These are phyloP conservation scores for Botrytis squamosa DNA, from an alignment of 2,329 filamentous ascomycete genomes.

Conservation along the genomic window DNA sequence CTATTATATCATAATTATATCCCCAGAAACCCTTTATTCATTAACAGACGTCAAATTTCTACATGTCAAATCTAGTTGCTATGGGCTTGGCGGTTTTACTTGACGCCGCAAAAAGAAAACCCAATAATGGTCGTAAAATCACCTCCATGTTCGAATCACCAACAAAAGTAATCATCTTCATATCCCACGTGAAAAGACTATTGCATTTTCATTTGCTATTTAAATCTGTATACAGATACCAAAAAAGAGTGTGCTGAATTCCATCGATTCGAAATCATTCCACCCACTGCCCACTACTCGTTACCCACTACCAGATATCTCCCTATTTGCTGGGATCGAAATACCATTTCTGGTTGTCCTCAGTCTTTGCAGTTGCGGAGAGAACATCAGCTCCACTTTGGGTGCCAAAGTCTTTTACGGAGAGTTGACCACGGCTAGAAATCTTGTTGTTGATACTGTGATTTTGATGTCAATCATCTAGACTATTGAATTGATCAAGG, in stretches of 20 bases:
- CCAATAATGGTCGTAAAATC: too few relatives aligned
- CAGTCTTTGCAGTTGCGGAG: neutral
- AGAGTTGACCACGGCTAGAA: neutral
- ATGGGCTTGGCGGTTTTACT: too few relatives aligned
- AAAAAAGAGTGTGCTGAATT: neutral
- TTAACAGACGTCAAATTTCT: too few relatives aligned
- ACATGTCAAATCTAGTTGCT: too few relatives aligned
- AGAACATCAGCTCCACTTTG: neutral
- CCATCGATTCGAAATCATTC: neutral
- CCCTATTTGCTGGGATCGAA: neutral
- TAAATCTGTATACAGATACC: neutral
- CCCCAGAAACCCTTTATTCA: too few relatives aligned
- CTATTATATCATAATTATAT: too few relatives aligned
- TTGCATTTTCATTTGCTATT: neutral
- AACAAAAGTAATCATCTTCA: neutral
- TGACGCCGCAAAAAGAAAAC: too few relatives aligned
- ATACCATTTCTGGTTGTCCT: constrained; percentile 16
- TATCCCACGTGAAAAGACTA: neutral
- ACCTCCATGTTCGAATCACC: neutral
- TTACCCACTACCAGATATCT: neutral
- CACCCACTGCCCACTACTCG: too few relatives aligned
- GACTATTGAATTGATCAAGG: neutral
- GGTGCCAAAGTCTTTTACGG: neutral
- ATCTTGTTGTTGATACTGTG: constrained; percentile 9
- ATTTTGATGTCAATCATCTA: neutral